Base-by-base conservation (phyloP, 345 rosid species). In the Camelina neglecta region DNA sequence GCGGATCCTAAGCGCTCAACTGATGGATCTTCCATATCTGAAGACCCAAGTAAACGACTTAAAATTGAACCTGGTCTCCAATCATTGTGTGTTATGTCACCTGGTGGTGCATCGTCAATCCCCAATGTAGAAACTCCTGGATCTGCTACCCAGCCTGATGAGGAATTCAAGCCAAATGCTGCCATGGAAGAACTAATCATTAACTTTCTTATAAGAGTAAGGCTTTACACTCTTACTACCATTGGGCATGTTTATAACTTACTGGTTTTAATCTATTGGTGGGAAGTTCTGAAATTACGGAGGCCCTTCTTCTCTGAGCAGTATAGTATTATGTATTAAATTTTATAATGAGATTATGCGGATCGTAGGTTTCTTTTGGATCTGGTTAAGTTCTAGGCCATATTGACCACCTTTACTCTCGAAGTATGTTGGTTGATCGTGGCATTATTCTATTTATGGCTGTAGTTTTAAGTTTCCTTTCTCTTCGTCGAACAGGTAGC, bases 171-270 rank as follows among this genome's bases (percentile, higher is more conserved):
- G 84, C 97, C 97, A 42, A 95, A 95, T 88, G 98, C 97, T 66
- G 99, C 99, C 50, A 95, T 95, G 99, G 99, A 95, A 82, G 99
- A 95, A 84, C 87, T 95, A 93, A 90, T 95, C 64, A 92, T 95
- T 81, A 95, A 90, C 83, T 95, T 95, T 82, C 96, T 95, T 36
- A 92, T 92, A 79, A 79, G 97, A 72, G 99, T 95, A 80, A 90
- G 97, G 61, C 66, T 71, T 75, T 64, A 13, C 45, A 60, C 44
- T 75, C 64, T 62, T 21, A 73, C 51, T 59, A 38, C 20, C 60
- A 26, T 10, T 36, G 41, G 13, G 42, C 61, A 73, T 65, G 67
- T 73, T 41, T 11, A 24, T 64, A 72, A 36, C 61, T 73, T 50
- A 1, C 62, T 62, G 62, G 42, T 54, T 23, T 15, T 54, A 13